Conservation (phyloP, 169 alveolate species). For the Plasmodium chabaudi region DNA sequence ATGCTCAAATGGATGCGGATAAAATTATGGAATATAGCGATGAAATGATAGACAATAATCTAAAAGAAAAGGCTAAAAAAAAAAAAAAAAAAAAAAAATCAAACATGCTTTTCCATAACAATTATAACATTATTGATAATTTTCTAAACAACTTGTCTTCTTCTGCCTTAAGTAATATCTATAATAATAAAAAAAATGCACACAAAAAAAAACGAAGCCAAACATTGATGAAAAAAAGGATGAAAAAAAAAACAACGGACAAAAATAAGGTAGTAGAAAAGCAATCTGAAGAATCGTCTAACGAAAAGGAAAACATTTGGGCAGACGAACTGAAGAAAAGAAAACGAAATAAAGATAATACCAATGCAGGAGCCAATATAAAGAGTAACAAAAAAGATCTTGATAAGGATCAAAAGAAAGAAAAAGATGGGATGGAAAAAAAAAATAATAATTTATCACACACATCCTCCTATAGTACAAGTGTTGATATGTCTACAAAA, state of each 20-base stretch:
- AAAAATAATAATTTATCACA: background rate
- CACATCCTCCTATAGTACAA: slow-evolving; percentile 2
- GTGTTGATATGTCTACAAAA: slow-evolving; percentile 2
- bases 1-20: no score
- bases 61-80: slow-evolving; percentile 1
- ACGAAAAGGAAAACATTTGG: background rate
- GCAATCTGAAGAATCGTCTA: no score
- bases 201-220: background rate
- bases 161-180: slow-evolving; percentile 9
- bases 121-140: slow-evolving; percentile 11
- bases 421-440: background rate
- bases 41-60: background rate
- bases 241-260: background rate
- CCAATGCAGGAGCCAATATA: background rate
- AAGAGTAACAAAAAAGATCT: background rate
- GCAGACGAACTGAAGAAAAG: background rate
- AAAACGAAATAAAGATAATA: background rate
- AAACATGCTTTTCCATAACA: background rate
- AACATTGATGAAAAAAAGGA: background rate
- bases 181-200: background rate
- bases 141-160: slow-evolving; percentile 21
- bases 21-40: no score
- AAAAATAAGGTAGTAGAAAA: background rate
- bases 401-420: background rate
- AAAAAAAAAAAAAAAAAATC: slow-evolving; percentile 1